Base-by-base conservation (phyloP, 768 basidiomycete genomes). In the Leccinum sublutescens region DNA sequence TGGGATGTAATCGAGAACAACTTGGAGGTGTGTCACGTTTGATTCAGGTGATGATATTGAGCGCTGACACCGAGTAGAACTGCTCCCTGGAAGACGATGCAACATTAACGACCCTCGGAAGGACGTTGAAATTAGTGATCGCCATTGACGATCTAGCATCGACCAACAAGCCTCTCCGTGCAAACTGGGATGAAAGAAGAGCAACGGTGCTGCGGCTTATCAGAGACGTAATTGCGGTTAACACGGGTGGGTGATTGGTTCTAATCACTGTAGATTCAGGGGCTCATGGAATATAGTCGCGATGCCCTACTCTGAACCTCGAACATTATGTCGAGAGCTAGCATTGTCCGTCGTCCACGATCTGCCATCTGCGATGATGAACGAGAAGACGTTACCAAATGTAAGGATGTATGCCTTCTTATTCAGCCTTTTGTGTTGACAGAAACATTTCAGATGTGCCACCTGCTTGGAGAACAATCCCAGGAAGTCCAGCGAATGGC, bases 1-100 rank as follows among this genome's bases (percentile, higher is more conserved):
- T 95, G 92, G 70, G 95, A 98, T 68, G 73, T 98, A 15, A 68
- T 96, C 12, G 95, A 96, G 72, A 89, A 80, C 59, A 92, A 91
- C 66, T 78, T 98, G 3, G 95, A 98, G 82, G 93, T 93, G 57
- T 48, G 81, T 66, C 15, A 25, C 15, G 6, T 29, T 36, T 56
- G 6, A 17, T 27, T 25, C 53, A 1, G 8, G 25, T 17, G 14
- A 31, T 33, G 27, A 56, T 53, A 19, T 1, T 9, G 5, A 36
- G n/a, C n/a, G 34, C 6, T 62, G 47, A 68, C n/a, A 8, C 49
- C 2, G 14, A 19, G n/a, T 38, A 92, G 92, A 81, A 78, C 48
- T 81, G 82, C 25, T 81, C 84, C 0, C 76, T 89, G 17, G 75
- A 77, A 5, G 89, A 94, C 33, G 74, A 80, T 19, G 62, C 77